Conservation (phyloP, 2,329 filamentous ascomycete species). For the Clarireedia sp. region DNA sequence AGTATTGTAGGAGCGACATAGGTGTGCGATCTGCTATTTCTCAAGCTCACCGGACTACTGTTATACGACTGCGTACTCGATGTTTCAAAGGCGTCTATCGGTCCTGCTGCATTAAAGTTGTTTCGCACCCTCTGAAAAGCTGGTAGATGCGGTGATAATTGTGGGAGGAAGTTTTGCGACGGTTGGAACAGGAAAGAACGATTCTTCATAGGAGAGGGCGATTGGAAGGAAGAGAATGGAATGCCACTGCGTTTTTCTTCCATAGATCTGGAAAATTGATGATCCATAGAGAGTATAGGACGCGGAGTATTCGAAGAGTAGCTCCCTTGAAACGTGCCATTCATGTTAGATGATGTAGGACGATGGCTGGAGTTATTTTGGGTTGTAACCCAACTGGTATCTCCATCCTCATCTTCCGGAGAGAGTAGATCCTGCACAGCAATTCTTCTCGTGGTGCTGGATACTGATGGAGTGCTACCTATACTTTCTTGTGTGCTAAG, state of each 20-base stretch:
- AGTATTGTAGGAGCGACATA: not conserved
- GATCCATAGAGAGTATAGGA: too few species aligned
- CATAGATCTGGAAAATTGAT: too few species aligned
- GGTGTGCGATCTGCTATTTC: not conserved
- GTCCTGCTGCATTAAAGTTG: not conserved
- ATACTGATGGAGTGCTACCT: not conserved
- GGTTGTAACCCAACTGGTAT: constrained; percentile 8
- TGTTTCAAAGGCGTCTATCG: not conserved
- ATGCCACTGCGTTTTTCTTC: not conserved
- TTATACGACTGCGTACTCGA: not conserved
- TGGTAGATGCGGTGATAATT: not conserved
- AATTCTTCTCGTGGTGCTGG: not conserved
- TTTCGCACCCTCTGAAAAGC: not conserved
- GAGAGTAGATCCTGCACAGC: not conserved
- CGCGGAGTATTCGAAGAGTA: too few species aligned
- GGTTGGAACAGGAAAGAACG: not conserved
- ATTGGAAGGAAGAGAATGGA: not conserved
- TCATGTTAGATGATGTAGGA: not conserved
- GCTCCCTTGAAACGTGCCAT: not conserved
- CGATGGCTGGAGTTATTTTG: not conserved
- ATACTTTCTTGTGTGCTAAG: constrained; percentile 7
- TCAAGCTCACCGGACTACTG: not conserved
- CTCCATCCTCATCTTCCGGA: not conserved
- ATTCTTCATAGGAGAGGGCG: not conserved
- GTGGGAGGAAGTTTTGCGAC: not conserved